Base-by-base conservation (phyloP, 2,329 filamentous ascomycete species). In the Bipolaris zeicola region DNA sequence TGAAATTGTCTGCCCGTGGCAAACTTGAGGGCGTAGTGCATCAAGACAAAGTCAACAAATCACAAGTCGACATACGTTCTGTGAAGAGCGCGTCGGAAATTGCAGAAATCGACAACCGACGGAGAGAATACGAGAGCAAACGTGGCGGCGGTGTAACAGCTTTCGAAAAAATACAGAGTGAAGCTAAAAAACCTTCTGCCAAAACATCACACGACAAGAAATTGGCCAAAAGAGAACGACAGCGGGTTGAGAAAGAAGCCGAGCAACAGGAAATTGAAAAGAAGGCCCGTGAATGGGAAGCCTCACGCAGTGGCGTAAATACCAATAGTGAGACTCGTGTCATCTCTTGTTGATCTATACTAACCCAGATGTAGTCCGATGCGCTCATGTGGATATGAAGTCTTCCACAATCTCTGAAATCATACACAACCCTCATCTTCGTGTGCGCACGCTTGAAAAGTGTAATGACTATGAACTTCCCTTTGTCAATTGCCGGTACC, bases 21-120 rank as follows among this genome's bases (percentile, higher is more conserved):
- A 83, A 84, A 56, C 78, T 96, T 0, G 92, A 96, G 73, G 93
- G 90, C 2, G 85, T 80, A 50, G 74, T 96, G 20, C 87, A 89
- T 62, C 81, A 82, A 49, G 90, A 95, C 64, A 76, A 76, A 5
- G 64, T 66, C 1, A 78, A 76, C 61, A 78, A 79, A 2, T 65
- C 78, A 6, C 87, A 84, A 62, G 67, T 91, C n/a, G 80, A 85
- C 39, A 79, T 94, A n/a, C 76, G 76, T 10, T 71, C 55, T 18
- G 33, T 69, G 13, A 22, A 20, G 7, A 47, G 48, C 28, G 13
- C 31, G 5, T 18, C 52, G 18, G 60, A 61, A 2, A 67, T 67
- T 6, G 46, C 50, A 13, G 64, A 55, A 20, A 68, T 69, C 1
- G 65, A 89, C 39, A 78, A 79, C 37, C 85, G 91, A 7, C 91